These are phyloP conservation scores for Lippia alba DNA, from an alignment of 305 asterid genomes.

Conservation along the genomic window DNA sequence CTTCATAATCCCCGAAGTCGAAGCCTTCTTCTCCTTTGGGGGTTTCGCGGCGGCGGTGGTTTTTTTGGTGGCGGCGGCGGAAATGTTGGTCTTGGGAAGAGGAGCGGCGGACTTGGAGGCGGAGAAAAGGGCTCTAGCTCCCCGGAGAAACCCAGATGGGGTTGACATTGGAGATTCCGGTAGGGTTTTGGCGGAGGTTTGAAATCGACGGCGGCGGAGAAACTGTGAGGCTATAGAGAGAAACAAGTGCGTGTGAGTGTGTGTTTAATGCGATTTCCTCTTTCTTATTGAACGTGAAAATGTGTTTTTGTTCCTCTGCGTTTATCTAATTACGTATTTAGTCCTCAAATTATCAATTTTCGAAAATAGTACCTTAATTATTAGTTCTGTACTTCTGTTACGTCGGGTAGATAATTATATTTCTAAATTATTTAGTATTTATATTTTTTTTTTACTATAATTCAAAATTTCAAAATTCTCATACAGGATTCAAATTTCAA, in stretches of 20 bases:
- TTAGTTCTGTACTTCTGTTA: too few relatives aligned
- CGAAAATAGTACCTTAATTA: too few relatives aligned
- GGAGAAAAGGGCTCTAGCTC: conserved; percentile 45
- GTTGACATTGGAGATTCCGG: conserved; percentile 36
- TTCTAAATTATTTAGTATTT: too few relatives aligned
- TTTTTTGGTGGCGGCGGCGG: conserved; percentile 40
- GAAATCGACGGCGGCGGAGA: conserved; percentile 25
- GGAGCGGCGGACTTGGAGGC: conserved; percentile 44
- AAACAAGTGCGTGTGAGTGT: not conserved
- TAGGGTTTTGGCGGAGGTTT: conserved; percentile 24
- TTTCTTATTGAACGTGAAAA: too few relatives aligned
- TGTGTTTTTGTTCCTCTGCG: too few relatives aligned
- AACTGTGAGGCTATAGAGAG: not conserved
- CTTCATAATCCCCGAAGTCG: conserved; percentile 43
- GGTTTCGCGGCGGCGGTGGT: conserved; percentile 36
- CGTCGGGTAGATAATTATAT: too few relatives aligned
- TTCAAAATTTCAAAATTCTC: too few relatives aligned
- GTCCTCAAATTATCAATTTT: too few relatives aligned
- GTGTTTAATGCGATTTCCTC: too few relatives aligned
- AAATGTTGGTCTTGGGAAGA: conserved; percentile 35
- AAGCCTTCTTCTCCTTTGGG: conserved; percentile 35
- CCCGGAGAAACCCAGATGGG: conserved; percentile 45
- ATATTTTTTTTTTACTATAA: too few relatives aligned
- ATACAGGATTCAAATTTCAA: too few relatives aligned
- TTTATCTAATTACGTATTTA: too few relatives aligned